Percentiles rank a stretch among this genome's conserved stretches.
Evolutionary conservation across 805 yeast genomes (phyloP).

Genomic region (Starmera caribaea): DNA sequence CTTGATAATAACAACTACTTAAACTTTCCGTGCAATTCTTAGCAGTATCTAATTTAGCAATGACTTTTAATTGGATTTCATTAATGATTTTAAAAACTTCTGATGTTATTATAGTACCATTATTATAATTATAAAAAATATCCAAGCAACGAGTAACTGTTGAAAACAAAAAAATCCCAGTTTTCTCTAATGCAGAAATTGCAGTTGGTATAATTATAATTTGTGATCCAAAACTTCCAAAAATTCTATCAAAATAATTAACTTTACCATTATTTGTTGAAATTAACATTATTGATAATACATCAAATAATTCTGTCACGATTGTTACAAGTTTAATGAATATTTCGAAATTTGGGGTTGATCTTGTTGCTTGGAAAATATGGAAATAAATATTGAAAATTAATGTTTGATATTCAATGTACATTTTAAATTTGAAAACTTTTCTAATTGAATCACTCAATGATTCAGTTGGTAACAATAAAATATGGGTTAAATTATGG

Average conservation of each 20-base stretch:
- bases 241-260: slow-evolving; percentile 16
- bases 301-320: slow-evolving; percentile 10
- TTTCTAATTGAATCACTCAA: slow-evolving; percentile 14
- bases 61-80: slow-evolving; percentile 12
- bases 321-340: slow-evolving; percentile 11
- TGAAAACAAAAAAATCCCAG: slow-evolving; percentile 10
- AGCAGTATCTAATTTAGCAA: slow-evolving; percentile 21
- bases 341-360: slow-evolving; percentile 6
- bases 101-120: not conserved
- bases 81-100: slow-evolving; percentile 4
- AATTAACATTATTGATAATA: not conserved
- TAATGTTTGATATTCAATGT: slow-evolving; percentile 17
- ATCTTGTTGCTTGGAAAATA: slow-evolving; percentile 11
- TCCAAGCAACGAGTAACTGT: slow-evolving; percentile 20
- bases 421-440: slow-evolving; percentile 18
- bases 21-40: slow-evolving; percentile 29
- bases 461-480: slow-evolving; percentile 13
- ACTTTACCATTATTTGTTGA: slow-evolving; percentile 14
- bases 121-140: slow-evolving; percentile 14
- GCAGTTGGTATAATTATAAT: slow-evolving; percentile 13
- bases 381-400: slow-evolving; percentile 16
- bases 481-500: slow-evolving; percentile 20
- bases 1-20: slow-evolving; percentile 48
- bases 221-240: slow-evolving; percentile 16
- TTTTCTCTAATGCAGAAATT: slow-evolving; percentile 12